Conservation (phyloP, 148 eudicot species). For the Simmondsia chinensis region DNA sequence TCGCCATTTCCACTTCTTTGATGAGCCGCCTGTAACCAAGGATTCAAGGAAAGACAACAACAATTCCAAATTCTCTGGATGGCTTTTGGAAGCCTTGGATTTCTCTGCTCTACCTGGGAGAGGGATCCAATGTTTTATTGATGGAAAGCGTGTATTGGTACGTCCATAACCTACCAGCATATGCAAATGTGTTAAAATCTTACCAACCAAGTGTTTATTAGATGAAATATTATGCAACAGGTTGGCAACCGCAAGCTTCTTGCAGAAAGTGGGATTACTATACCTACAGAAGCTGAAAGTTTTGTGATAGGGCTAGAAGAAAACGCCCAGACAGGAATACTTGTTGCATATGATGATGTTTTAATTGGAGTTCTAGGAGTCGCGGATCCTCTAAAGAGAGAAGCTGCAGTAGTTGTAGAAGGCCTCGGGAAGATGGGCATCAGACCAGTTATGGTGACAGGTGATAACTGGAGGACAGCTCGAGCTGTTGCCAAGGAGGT, state of each 20-base stretch:
- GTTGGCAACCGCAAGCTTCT: slow-evolving; percentile 85
- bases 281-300: slow-evolving; percentile 44
- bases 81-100: slow-evolving; percentile 80
- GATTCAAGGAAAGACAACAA: slow-evolving; percentile 24
- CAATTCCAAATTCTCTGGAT: slow-evolving; percentile 41
- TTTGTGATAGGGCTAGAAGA: slow-evolving; percentile 75
- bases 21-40: slow-evolving; percentile 44
- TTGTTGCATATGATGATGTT: slow-evolving; percentile 56
- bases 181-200: too few species aligned
- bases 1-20: slow-evolving; percentile 89
- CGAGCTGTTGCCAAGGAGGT: slow-evolving; percentile 94
- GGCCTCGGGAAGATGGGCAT: slow-evolving; percentile 95
- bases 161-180: too few species aligned
- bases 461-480: slow-evolving; percentile 96
- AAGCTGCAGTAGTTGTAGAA: slow-evolving; percentile 88
- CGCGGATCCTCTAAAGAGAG: slow-evolving; percentile 95
- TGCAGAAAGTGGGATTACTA: slow-evolving; percentile 49
- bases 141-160: slow-evolving; percentile 62
- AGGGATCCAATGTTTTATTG: slow-evolving; percentile 66
- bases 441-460: slow-evolving; percentile 88
- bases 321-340: slow-evolving; percentile 79
- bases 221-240: too few species aligned
- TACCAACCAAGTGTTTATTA: too few species aligned
- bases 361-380: slow-evolving; percentile 76
- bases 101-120: slow-evolving; percentile 82